Conservation (phyloP, 805 yeast genomes). For the Wickerhamiella alocasiicola region DNA sequence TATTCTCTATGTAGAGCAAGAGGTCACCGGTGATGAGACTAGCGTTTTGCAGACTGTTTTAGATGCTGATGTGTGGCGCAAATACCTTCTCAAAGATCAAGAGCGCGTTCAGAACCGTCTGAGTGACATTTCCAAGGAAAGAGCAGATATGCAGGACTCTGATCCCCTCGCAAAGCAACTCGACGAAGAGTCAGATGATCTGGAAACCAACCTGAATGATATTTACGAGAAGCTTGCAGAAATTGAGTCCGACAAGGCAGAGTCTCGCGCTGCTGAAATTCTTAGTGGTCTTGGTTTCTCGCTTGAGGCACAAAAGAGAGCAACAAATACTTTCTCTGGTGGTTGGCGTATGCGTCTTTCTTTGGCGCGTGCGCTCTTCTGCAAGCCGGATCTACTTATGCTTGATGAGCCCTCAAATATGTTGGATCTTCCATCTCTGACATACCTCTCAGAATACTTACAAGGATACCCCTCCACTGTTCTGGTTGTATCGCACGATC, state of each 20-base stretch:
- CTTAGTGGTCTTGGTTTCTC: constrained; percentile 90
- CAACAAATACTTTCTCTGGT: constrained; percentile 92
- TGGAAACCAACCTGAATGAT: constrained; percentile 64
- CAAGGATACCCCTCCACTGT: constrained; percentile 88
- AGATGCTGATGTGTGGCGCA: constrained; percentile 99
- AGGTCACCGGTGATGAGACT: constrained; percentile 85
- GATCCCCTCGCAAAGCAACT: constrained; percentile 51
- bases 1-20: constrained; percentile 95
- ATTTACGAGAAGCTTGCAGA: constrained; percentile 73
- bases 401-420: constrained; percentile 99
- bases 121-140: constrained; percentile 56
- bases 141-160: constrained; percentile 40
- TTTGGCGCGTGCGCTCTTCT: constrained; percentile 94
- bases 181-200: constrained; percentile 82
- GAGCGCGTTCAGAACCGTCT: constrained; percentile 47
- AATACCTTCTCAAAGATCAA: constrained; percentile 71
- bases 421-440: constrained; percentile 99
- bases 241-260: constrained; percentile 96
- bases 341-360: constrained; percentile 99
- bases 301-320: constrained; percentile 63
- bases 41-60: constrained; percentile 87
- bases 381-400: constrained; percentile 85
- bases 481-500: constrained; percentile 92
- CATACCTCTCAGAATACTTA: constrained; percentile 79
- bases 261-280: constrained; percentile 90